Base-by-base conservation (phyloP, 306 rosid species). In the Vicia villosa region DNA sequence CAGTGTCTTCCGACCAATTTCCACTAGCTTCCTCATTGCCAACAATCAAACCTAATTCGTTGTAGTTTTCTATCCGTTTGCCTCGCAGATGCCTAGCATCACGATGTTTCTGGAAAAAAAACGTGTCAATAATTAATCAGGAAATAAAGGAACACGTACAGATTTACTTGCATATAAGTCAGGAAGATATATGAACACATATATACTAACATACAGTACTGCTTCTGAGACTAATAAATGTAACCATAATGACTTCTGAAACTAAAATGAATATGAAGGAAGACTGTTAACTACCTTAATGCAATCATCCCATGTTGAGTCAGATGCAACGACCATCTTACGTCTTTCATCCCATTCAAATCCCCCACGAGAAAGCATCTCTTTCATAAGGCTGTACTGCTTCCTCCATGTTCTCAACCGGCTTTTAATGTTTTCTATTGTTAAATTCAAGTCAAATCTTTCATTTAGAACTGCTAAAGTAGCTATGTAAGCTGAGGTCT, bases 371-470 rank as follows among this genome's bases (percentile, higher is more conserved):
- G 77, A 74, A 37, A 85, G 84, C 83, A 82, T 79, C 43, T 72
- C 80, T 66, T 80, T 80, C 81, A 85, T 54, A 66, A 70, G 74
- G 60, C 43, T 65, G 38, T 77, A 80, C 73, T 80, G 86, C 66
- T 80, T 85, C 75, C 22, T 80, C 89, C 86, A 85, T 52, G 79
- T 57, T 46, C 72, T 82, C 68, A 85, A 74, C 73, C 86, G 72
- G 75, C 58, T 77, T 77, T 26, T 21, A 34, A 84, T 63, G 80
- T 81, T 79, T 81, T 81, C 89, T 49, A 50, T 74, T 5, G 81
- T 80, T 74, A 82, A 70, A 58, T 82, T 80, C 63, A 82, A 66
- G 54, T 68, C 73, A 68, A 82, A 85, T 69, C 66, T 77, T 56
- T 85, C 86, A 82, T 82, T 85, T 66, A 84, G 64, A 76, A 63